These are phyloP conservation scores for Talaromyces verruculosus DNA, from an alignment of 2,329 filamentous ascomycete genomes.

Conservation along the genomic window DNA sequence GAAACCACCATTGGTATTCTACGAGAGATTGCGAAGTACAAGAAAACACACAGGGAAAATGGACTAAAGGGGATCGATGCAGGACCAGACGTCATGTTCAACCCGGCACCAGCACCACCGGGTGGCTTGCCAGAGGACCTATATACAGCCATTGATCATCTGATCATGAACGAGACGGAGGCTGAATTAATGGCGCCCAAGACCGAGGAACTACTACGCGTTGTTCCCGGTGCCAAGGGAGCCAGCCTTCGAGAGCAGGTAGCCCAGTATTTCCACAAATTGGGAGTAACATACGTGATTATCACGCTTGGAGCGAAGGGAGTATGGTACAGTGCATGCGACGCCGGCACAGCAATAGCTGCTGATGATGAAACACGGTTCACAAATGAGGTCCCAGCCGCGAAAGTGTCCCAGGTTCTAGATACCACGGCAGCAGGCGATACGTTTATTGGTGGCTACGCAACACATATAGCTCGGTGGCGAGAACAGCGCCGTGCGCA, in stretches of 20 bases:
- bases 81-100: conserved; percentile 69
- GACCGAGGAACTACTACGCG: conserved; percentile 31
- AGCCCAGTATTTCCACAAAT: conserved; percentile 61
- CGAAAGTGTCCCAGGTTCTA: conserved; percentile 70
- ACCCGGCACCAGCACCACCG: conserved; percentile 84
- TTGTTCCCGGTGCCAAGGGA: conserved; percentile 35
- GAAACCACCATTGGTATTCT: conserved; percentile 65
- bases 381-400: conserved; percentile 55
- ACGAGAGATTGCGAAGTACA: conserved; percentile 32
- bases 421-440: conserved; percentile 95
- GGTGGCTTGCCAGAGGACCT: conserved; percentile 64
- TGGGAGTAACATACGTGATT: conserved; percentile 73
- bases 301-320: conserved; percentile 81
- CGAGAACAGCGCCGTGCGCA: conserved; percentile 44
- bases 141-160: conserved; percentile 68
- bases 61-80: conserved; percentile 36
- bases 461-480: conserved; percentile 65
- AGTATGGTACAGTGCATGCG: conserved; percentile 64
- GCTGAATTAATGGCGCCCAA: conserved; percentile 68
- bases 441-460: conserved; percentile 88
- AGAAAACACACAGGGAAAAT: conserved; percentile 47
- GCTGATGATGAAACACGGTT: conserved; percentile 33
- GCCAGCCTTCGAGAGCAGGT: conserved; percentile 56
- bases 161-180: conserved; percentile 90
- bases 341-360: conserved; percentile 45